Conservation (phyloP, 495 filamentous ascomycete genomes). For the Aspergillus nidulans region DNA sequence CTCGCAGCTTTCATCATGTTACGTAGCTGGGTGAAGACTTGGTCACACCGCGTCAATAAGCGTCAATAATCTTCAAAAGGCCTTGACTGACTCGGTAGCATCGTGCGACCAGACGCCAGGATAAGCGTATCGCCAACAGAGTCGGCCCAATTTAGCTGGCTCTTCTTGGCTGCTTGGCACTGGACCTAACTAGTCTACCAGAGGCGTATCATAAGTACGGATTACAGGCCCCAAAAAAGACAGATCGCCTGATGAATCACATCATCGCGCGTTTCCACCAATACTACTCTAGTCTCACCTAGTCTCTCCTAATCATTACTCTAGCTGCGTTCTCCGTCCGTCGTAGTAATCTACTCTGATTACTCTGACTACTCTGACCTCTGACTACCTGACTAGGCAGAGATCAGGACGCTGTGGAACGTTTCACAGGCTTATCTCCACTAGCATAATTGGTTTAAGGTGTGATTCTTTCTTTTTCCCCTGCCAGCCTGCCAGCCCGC, state of each 20-base stretch:
- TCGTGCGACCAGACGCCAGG: constrained; percentile 21
- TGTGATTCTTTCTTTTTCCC: constrained; percentile 12
- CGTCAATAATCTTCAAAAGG: neutral
- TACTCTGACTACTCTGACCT: neutral
- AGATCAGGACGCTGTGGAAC: constrained; percentile 30
- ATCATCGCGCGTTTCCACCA: neutral
- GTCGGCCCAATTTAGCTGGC: constrained; percentile 21
- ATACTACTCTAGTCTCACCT: neutral
- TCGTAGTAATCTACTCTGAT: too few relatives aligned
- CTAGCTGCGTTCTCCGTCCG: too few relatives aligned
- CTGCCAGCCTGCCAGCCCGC: too few relatives aligned
- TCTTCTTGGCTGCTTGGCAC: constrained; percentile 14
- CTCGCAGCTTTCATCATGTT: neutral
- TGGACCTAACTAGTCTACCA: too few relatives aligned
- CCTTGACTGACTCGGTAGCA: constrained; percentile 4
- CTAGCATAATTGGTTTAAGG: constrained; percentile 34
- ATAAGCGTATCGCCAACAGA: constrained; percentile 43
- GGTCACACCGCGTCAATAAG: neutral
- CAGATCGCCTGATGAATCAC: constrained; percentile 6
- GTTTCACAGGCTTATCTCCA: constrained; percentile 46
- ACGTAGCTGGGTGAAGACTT: neutral
- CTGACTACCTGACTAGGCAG: neutral
- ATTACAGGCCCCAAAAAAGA: neutral
- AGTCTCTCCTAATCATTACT: too few relatives aligned
- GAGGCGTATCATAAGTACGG: too few relatives aligned